Evolutionary conservation across 2,329 filamentous ascomycete genomes (phyloP).

Genomic region (Plenodomus lindquistii): DNA sequence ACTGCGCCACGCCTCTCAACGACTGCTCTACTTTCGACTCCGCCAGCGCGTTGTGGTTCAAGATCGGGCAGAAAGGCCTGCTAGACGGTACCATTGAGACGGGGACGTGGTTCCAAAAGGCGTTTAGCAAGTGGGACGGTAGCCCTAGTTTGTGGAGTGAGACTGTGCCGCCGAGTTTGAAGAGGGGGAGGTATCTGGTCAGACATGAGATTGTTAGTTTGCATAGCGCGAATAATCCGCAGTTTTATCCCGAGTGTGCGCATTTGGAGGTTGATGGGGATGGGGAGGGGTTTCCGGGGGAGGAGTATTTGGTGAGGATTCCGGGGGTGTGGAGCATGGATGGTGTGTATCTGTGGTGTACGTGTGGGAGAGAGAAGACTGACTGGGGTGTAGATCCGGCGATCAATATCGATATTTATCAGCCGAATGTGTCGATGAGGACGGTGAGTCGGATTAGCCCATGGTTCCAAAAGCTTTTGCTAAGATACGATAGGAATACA

Average conservation of each 20-base stretch:
- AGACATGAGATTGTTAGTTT: conserved; percentile 36
- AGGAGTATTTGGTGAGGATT: conserved; percentile 32
- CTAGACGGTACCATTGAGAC: conserved; percentile 21
- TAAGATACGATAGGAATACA: conserved; percentile 11
- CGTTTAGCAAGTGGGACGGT: conserved; percentile 31
- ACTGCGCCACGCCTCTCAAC: conserved; percentile 20
- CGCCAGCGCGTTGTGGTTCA: conserved; percentile 28
- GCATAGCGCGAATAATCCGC: conserved; percentile 33
- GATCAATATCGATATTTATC: conserved; percentile 37
- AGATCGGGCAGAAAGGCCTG: conserved; percentile 31
- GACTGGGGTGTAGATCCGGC: conserved; percentile 27
- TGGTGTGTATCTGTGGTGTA: conserved; percentile 20
- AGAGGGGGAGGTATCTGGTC: conserved; percentile 29
- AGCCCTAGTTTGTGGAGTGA: conserved; percentile 31
- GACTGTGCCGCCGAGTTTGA: conserved; percentile 23
- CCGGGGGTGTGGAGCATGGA: conserved; percentile 37
- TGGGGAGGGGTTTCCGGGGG: conserved; percentile 12
- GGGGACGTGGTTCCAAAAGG: conserved; percentile 33
- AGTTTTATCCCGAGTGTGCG: conserved; percentile 38
- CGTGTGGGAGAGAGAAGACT: conserved; percentile 1
- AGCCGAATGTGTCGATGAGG: conserved; percentile 17
- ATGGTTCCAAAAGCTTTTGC: background rate
- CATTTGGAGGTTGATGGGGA: conserved; percentile 29
- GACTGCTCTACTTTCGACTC: conserved; percentile 24
- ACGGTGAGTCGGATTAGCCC: conserved; percentile 19